Evolutionary conservation across 139 green algal species (phyloP).

Genomic region (Chlorella sp.): DNA sequence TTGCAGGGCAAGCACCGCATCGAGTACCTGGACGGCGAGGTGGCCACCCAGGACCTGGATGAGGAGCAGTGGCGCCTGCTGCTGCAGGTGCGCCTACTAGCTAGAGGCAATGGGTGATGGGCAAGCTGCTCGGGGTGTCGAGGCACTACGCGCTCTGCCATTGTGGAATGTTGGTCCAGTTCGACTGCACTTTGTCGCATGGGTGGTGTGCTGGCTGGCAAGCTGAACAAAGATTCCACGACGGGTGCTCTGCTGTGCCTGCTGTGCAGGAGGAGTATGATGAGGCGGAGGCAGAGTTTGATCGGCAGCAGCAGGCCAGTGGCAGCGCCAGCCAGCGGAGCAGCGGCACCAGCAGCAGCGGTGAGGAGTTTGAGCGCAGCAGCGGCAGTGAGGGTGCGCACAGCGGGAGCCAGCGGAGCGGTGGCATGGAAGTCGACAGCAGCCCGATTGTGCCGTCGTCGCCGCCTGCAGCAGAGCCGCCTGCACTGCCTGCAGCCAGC

Average conservation of each 20-base stretch:
- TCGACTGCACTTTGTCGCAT: too few species aligned
- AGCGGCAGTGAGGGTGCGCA: background rate
- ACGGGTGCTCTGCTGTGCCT: too few species aligned
- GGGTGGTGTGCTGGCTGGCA: too few species aligned
- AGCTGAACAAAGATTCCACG: too few species aligned
- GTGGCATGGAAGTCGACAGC: too few species aligned
- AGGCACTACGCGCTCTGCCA: too few species aligned
- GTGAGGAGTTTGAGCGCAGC: background rate
- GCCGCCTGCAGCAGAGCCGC: background rate
- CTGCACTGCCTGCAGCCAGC: too few species aligned
- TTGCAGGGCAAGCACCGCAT: slow-evolving; percentile 1
- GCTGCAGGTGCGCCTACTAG: background rate
- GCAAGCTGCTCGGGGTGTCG: too few species aligned
- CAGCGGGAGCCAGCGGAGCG: background rate
- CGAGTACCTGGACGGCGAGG: slow-evolving; percentile 22
- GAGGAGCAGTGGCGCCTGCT: slow-evolving; percentile 31
- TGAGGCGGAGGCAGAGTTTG: too few species aligned
- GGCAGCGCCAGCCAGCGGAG: background rate
- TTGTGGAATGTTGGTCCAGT: too few species aligned
- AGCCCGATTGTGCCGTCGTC: background rate
- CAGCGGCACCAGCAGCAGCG: background rate
- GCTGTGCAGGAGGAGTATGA: too few species aligned
- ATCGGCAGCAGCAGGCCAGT: background rate
- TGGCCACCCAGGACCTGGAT: background rate
- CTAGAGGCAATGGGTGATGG: too few species aligned